Conservation (phyloP, 805 yeast species). For the Monosporozyma yasuniensis region DNA sequence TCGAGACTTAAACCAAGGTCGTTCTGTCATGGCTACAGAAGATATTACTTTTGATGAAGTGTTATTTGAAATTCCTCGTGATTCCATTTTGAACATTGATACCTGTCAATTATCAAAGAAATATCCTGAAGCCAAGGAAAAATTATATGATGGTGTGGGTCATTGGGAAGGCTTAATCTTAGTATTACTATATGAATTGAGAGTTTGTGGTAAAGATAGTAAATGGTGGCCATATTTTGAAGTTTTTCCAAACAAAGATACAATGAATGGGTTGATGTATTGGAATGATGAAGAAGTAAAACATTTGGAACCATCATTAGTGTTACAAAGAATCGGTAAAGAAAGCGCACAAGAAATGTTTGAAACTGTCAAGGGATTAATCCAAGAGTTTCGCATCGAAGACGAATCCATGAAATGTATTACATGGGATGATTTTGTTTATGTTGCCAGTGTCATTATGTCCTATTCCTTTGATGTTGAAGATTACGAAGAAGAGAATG, state of each 20-base stretch:
- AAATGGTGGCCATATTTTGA: constrained; percentile 65
- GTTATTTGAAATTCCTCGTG: constrained; percentile 61
- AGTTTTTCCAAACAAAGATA: constrained; percentile 48
- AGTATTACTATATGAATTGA: constrained; percentile 53
- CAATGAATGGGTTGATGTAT: constrained; percentile 63
- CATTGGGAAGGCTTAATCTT: constrained; percentile 78
- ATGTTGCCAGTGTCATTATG: constrained; percentile 73
- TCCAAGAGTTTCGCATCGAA: constrained; percentile 20
- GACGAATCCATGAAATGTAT: constrained; percentile 28
- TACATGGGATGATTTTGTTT: constrained; percentile 52
- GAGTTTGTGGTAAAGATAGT: constrained; percentile 37
- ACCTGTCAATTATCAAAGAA: constrained; percentile 40
- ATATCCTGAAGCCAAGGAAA: constrained; percentile 26
- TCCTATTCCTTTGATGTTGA: constrained; percentile 87
- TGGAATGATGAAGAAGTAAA: constrained; percentile 62
- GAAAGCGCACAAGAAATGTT: constrained; percentile 57
- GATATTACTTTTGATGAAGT: constrained; percentile 55
- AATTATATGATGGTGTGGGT: constrained; percentile 33
- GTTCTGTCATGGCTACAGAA: constrained; percentile 61
- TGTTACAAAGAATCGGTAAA: constrained; percentile 62
- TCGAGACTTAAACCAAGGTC: constrained; percentile 54
- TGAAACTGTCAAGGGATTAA: constrained; percentile 25
- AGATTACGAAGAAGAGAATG: constrained; percentile 27
- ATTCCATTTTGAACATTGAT: constrained; percentile 46
- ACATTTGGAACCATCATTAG: constrained; percentile 57